phyloP scores from a whole-genome alignment of 2,329 filamentous ascomycete genomes.

The Lecanicillium sp. region DNA sequence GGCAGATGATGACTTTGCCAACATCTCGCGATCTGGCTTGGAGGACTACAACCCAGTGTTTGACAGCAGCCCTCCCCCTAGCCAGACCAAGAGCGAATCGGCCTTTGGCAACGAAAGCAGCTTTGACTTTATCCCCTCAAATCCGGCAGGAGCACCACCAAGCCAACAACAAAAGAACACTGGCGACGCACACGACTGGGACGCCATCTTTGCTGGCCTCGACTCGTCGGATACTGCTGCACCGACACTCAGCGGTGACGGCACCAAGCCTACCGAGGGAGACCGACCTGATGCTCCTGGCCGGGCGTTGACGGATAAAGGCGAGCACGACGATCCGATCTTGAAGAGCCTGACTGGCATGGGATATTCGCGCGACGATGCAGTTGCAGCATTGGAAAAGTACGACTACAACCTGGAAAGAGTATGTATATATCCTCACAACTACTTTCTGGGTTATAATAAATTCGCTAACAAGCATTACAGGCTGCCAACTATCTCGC shows the following conservation, averaged over 20 bases:
- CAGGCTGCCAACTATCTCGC: conserved; percentile 49
- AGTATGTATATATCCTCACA: conserved; percentile 44
- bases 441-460: background rate
- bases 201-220: conserved; percentile 81
- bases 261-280: conserved; percentile 11
- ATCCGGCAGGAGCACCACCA: conserved; percentile 22
- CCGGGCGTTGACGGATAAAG: conserved; percentile 62
- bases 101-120: conserved; percentile 46
- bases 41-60: conserved; percentile 79
- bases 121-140: conserved; percentile 47
- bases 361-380: conserved; percentile 71
- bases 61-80: conserved; percentile 56
- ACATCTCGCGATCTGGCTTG: conserved; percentile 59
- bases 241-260: conserved; percentile 6
- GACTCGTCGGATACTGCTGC: conserved; percentile 42
- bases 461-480: conserved; percentile 7
- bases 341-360: conserved; percentile 82
- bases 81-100: conserved; percentile 45
- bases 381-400: conserved; percentile 77
- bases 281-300: conserved; percentile 32
- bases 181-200: conserved; percentile 71
- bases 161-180: conserved; percentile 15
- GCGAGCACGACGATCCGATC: conserved; percentile 83
- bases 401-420: conserved; percentile 95
- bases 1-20: conserved; percentile 72